Evolutionary conservation across 495 filamentous ascomycete species (phyloP), one percentile per base, ranked within the genome.

Genomic region (Schizothecium vesticola): DNA sequence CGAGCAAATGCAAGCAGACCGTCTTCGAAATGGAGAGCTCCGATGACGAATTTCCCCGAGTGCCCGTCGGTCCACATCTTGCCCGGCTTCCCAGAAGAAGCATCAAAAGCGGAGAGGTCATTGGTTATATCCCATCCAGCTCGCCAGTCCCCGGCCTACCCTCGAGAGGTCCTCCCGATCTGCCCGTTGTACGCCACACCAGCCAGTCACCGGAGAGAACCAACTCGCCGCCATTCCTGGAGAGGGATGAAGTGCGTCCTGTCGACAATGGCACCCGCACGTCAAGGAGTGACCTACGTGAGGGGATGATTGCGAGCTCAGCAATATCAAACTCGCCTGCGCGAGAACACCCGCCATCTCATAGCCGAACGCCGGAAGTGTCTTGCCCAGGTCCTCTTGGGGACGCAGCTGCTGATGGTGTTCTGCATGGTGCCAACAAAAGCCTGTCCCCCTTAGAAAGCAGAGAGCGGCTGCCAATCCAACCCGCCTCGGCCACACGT

Each of bases 51-150:
- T 31, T 66, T 11, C 70, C 73, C 5, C 70, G 66, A 21, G 68
- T 71, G 0, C 68, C 70, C 19, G 71, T 67, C 63, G 67, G 70
- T 22, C 77, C 75, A 36, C 72, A 70, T 26, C 73, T 82, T 36
- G 80, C 76, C 23, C 75, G 67, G 21, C 69, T 82, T 3, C 74
- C 75, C n/a, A 78, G 75, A 33, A 83, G 73, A 67, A 74, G 76
- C 65, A 71, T 82, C 62, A 79, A 74, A 61, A 84, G 82, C 65
- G 79, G 69, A 56, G 82, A 84, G 43, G 64, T 84, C 11, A 78
- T 84, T 36, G 81, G 82, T 8, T 76, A 76, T 59, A 31, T 80
- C 28, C 74, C 75, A 11, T 69, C 71, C 24, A 75, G 72, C 51
- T 66, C 73, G 6, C 73, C 71, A 5, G 60, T 70, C 19, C 31